Conservation (phyloP, 495 filamentous ascomycete genomes). For the Penicillium silybi region DNA sequence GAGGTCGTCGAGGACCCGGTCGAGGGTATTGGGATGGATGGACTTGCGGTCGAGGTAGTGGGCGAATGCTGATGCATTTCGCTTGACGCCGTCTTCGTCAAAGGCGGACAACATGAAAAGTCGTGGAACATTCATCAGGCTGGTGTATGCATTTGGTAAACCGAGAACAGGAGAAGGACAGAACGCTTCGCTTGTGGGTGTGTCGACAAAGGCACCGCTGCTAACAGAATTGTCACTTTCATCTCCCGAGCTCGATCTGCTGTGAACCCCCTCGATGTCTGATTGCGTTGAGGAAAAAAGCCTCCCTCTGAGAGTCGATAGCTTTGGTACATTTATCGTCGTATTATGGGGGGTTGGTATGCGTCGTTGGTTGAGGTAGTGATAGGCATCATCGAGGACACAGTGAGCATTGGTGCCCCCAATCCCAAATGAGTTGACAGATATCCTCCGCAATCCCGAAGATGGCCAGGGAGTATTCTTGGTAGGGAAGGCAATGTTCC, state of each 20-base stretch:
- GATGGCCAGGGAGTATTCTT: slow-evolving; percentile 16
- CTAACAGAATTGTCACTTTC: slow-evolving; percentile 7
- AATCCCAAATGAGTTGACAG: slow-evolving; percentile 57
- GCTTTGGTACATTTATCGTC: neutral
- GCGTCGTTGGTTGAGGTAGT: slow-evolving; percentile 13
- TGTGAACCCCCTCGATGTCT: neutral
- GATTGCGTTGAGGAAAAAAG: neutral
- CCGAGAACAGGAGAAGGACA: slow-evolving; percentile 2
- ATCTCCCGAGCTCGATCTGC: slow-evolving; percentile 3
- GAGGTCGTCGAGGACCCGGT: slow-evolving; percentile 18
- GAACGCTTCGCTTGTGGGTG: slow-evolving; percentile 9
- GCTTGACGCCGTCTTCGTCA: slow-evolving; percentile 29
- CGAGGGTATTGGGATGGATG: neutral
- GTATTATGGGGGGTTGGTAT: slow-evolving; percentile 10
- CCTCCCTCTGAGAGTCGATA: neutral
- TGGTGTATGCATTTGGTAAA: neutral
- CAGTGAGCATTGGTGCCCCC: slow-evolving; percentile 62
- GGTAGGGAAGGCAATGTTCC: slow-evolving; percentile 16
- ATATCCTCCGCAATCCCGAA: slow-evolving; percentile 43
- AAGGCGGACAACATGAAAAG: slow-evolving; percentile 26
- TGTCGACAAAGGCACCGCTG: slow-evolving; percentile 7
- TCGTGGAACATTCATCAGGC: slow-evolving; percentile 10
- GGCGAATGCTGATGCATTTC: slow-evolving; percentile 19
- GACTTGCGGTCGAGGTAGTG: slow-evolving; percentile 13
- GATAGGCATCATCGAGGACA: slow-evolving; percentile 48